phyloP scores from a whole-genome alignment of 495 filamentous ascomycete genomes.

The Penicillium flavigenum region DNA sequence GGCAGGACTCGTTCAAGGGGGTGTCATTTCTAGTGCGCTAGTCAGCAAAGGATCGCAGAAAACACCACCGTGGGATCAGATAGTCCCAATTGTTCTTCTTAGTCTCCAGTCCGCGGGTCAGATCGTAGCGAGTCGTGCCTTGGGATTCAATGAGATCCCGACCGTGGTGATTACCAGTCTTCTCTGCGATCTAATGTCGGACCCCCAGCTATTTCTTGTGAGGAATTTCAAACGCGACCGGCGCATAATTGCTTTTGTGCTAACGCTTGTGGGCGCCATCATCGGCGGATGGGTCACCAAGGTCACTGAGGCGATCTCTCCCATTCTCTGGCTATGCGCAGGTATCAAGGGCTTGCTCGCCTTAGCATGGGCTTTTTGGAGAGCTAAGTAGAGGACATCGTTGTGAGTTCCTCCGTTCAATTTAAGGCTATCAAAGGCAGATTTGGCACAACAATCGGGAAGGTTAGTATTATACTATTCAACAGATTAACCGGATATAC shows the following conservation, averaged over 20 bases:
- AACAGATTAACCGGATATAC: neutral
- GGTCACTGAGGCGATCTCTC: constrained; percentile 47
- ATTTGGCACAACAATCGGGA: neutral
- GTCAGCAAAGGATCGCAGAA: constrained; percentile 4
- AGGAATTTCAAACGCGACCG: constrained; percentile 66
- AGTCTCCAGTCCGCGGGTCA: constrained; percentile 69
- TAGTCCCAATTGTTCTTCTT: constrained; percentile 57
- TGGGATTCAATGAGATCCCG: constrained; percentile 68
- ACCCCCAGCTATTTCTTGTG: constrained; percentile 52
- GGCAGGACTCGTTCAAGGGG: constrained; percentile 50
- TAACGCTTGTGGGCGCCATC: constrained; percentile 60
- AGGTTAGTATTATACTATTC: neutral
- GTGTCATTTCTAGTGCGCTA: constrained; percentile 39
- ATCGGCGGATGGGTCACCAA: constrained; percentile 62
- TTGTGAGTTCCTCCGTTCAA: neutral
- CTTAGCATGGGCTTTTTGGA: constrained; percentile 42
- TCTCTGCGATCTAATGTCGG: constrained; percentile 62
- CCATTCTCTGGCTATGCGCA: constrained; percentile 55
- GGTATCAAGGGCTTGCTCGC: constrained; percentile 50
- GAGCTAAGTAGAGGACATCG: constrained; percentile 3
- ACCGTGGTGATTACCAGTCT: constrained; percentile 70
- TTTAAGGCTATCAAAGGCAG: neutral
- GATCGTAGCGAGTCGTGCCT: constrained; percentile 59
- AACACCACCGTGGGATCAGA: constrained; percentile 25
- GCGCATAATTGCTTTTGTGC: constrained; percentile 52